Evolutionary conservation across 2,329 filamentous ascomycete species (phyloP).

Genomic region (Neophaeococcomyces aloes): DNA sequence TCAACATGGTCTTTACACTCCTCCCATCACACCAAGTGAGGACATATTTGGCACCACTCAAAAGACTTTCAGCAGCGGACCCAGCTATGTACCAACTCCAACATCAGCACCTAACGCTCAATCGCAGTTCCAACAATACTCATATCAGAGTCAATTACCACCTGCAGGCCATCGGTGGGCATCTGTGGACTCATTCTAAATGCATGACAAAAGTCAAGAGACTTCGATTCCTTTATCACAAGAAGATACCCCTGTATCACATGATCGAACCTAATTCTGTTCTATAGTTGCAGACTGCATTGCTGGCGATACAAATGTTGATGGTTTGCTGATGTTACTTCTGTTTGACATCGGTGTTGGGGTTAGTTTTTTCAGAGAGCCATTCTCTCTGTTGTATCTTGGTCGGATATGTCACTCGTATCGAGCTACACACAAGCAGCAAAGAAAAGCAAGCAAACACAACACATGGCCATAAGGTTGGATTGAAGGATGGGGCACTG

Average conservation of each 20-base stretch:
- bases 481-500: too few relatives aligned
- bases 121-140: too few relatives aligned
- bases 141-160: slow-evolving; percentile 7
- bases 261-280: slow-evolving; percentile 7
- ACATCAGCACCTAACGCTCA: slow-evolving; percentile 16
- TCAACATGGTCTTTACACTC: slow-evolving; percentile 36
- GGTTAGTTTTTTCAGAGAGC: neutral
- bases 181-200: slow-evolving; percentile 3
- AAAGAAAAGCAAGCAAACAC: too few relatives aligned
- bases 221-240: neutral
- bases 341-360: neutral
- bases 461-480: too few relatives aligned
- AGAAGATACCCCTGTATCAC: slow-evolving; percentile 8
- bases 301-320: slow-evolving; percentile 3
- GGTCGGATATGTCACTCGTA: too few relatives aligned
- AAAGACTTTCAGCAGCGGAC: slow-evolving; percentile 25
- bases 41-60: slow-evolving; percentile 28
- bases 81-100: slow-evolving; percentile 18
- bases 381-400: neutral
- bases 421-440: too few relatives aligned
- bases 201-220: neutral
- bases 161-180: slow-evolving; percentile 1
- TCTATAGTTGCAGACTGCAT: slow-evolving; percentile 7
- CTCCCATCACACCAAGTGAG: slow-evolving; percentile 38
- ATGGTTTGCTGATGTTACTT: too few relatives aligned